Evolutionary conservation across 305 asterid species (phyloP), one percentile per base, ranked within the genome.

Genomic region (Fraxinus angustifolia): DNA sequence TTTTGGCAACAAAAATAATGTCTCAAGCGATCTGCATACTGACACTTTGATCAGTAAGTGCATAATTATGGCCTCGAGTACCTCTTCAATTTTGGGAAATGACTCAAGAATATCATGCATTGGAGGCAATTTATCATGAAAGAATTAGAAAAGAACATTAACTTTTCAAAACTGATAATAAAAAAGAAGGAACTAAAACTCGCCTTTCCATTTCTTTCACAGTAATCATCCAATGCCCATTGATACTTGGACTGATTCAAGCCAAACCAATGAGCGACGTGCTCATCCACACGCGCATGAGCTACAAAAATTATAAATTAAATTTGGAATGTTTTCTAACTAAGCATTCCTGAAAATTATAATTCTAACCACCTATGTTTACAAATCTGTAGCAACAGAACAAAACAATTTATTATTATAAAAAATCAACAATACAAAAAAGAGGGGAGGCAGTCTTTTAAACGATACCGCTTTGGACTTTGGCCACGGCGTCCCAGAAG

Each of bases 231-330:
- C 85, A 94, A 87, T 40, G 99, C 99, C 99, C 99, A 96, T 84
- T 96, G 99, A 87, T 96, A 96, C 84, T 94, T 96, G 3, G 98
- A 96, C 87, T 96, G 96, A 85, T 96, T 92, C 94, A 96, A 84
- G 11, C 99, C 98, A 82, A 96, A 94, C 98, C 97, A 96, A 87
- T 92, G 92, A 2, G 99, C 97, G 76, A 94, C 97, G 30, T 92
- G 93, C 84, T 91, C 97, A 80, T 96, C 99, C 92, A 96, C 88
- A 86, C 93, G 92, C 75, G 91, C 87, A 80, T 96, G 99, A 0
- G 97, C 99, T 96, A 23, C 72, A 82, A 82, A 81, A 81, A 30
- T 2, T 19, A 4, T 75, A 36, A 83, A 71, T 36, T 36, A 56
- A 76, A 68, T 75, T 31, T n/a, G 2, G 36, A 62, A 23, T 17